Evolutionary conservation across 306 rosid species (phyloP).

Genomic region (Gynostemma pentaphyllum): DNA sequence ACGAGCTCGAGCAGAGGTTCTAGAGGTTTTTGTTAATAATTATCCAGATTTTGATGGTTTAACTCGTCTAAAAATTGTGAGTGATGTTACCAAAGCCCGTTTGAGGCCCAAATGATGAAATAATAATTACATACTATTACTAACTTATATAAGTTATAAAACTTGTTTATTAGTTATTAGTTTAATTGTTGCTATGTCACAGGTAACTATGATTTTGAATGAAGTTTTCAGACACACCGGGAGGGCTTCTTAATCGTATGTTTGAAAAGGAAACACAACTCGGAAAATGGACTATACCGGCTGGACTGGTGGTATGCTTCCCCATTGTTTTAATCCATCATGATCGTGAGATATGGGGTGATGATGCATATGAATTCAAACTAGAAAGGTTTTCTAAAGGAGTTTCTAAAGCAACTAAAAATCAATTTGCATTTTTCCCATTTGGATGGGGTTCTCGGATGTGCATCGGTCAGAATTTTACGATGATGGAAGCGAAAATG

Average conservation of each 20-base stretch:
- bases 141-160: no score
- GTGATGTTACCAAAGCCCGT: no score
- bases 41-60: constrained; percentile 25
- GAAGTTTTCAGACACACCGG: constrained; percentile 6
- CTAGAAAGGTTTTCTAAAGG: constrained; percentile 35
- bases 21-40: constrained; percentile 24
- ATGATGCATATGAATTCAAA: constrained; percentile 26
- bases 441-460: constrained; percentile 23
- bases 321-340: constrained; percentile 20
- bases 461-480: constrained; percentile 25
- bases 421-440: constrained; percentile 13
- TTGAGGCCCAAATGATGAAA: no score
- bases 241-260: not conserved
- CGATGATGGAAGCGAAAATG: constrained; percentile 28
- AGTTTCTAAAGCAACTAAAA: constrained; percentile 22
- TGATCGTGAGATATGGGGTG: constrained; percentile 21
- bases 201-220: constrained; percentile 16
- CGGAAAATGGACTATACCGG: constrained; percentile 15
- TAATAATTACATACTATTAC: no score
- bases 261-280: not conserved
- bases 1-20: constrained; percentile 34
- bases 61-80: constrained; percentile 24
- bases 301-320: not conserved
- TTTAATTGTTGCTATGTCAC: no score
- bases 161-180: no score